Percentiles rank a stretch among this genome's conserved stretches.
These are phyloP conservation scores for Peronospora belbahrii DNA, from an alignment of 352 stramenopile genomes.

Conservation along the genomic window DNA sequence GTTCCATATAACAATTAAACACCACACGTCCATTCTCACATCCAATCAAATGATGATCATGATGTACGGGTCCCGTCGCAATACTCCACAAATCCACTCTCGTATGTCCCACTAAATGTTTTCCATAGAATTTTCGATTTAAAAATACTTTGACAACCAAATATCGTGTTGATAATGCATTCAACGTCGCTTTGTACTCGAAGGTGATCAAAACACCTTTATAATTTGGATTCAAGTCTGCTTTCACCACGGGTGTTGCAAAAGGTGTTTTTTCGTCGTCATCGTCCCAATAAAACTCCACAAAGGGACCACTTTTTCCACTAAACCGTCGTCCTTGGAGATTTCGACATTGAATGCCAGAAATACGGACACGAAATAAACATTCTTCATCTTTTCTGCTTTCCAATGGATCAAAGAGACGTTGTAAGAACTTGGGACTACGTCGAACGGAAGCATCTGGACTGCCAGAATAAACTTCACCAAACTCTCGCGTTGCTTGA, in stretches of 20 bases:
- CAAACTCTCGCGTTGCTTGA: constrained; percentile 66
- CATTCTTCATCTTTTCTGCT: constrained; percentile 53
- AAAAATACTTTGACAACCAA: constrained; percentile 78
- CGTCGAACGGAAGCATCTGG: constrained; percentile 26
- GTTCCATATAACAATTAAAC: constrained; percentile 90
- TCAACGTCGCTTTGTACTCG: constrained; percentile 72
- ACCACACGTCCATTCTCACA: constrained; percentile 84
- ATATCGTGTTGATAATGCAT: constrained; percentile 44
- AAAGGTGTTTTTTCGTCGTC: constrained; percentile 59
- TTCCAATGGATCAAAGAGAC: constrained; percentile 61
- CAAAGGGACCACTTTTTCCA: constrained; percentile 81
- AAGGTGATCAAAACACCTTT: constrained; percentile 83
- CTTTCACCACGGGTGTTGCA: constrained; percentile 76
- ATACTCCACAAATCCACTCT: constrained; percentile 79
- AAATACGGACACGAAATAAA: constrained; percentile 79
- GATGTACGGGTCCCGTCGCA: constrained; percentile 77
- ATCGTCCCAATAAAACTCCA: constrained; percentile 86
- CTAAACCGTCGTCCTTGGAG: constrained; percentile 70
- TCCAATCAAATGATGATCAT: constrained; percentile 80
- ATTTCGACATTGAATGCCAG: constrained; percentile 84
- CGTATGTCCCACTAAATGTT: constrained; percentile 66
- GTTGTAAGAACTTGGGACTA: constrained; percentile 58
- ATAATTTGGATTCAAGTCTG: constrained; percentile 84
- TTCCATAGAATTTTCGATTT: constrained; percentile 70
- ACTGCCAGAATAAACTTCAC: constrained; percentile 48